phyloP scores from a whole-genome alignment of 257 asterid genomes.

The Dorcoceras hygrometricum region DNA sequence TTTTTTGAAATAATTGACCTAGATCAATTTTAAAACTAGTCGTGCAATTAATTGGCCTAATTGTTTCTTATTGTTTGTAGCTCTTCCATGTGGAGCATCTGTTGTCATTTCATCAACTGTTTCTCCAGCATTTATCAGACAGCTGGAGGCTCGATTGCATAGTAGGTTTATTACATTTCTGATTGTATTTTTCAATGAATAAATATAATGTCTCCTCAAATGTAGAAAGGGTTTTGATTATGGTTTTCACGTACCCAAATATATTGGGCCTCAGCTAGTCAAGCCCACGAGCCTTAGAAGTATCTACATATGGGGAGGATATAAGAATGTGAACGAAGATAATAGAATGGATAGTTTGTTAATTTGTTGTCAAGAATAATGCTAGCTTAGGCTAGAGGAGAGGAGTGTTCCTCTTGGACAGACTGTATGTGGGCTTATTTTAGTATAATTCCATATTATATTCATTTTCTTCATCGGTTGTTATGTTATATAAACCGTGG shows the following conservation, averaged over 20 bases:
- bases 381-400: no score
- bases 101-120: conserved; percentile 86
- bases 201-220: not conserved
- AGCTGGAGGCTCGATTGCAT: conserved; percentile 72
- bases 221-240: not conserved
- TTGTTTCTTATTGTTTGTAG: conserved; percentile 46
- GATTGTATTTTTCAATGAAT: conserved; percentile 2
- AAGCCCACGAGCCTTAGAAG: not conserved
- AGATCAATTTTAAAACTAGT: no score
- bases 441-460: no score
- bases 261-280: not conserved
- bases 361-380: no score
- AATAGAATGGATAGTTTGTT: not conserved
- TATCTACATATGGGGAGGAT: not conserved
- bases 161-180: conserved; percentile 46
- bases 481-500: no score
- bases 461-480: no score
- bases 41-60: conserved; percentile 23
- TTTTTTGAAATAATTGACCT: no score
- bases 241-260: not conserved
- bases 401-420: no score
- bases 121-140: conserved; percentile 89
- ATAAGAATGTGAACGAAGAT: not conserved
- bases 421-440: no score
- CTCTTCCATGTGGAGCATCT: conserved; percentile 86